phyloP scores from a whole-genome alignment of 306 rosid species.

The Trifolium dubium region DNA sequence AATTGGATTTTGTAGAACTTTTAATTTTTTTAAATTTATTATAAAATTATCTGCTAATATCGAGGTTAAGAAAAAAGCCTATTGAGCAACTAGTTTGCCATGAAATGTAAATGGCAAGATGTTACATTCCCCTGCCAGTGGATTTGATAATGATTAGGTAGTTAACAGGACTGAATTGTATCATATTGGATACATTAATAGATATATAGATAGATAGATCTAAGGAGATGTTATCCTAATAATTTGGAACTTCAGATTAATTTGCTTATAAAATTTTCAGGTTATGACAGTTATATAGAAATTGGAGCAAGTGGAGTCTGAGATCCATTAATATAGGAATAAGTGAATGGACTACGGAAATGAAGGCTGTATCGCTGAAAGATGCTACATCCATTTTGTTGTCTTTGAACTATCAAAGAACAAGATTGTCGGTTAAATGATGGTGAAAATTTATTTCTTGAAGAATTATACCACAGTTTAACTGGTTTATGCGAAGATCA shows the following conservation, averaged over 20 bases:
- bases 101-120: slow-evolving; percentile 27
- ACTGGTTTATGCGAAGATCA: slow-evolving; percentile 23
- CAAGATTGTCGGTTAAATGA: no score
- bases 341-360: slow-evolving; percentile 22
- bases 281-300: slow-evolving; percentile 33
- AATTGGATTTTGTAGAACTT: slow-evolving; percentile 18
- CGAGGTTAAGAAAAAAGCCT: slow-evolving; percentile 19
- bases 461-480: slow-evolving; percentile 32
- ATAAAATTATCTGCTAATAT: slow-evolving; percentile 6
- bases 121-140: slow-evolving; percentile 1
- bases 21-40: neutral
- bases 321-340: slow-evolving; percentile 18
- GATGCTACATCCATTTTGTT: slow-evolving; percentile 35
- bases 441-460: slow-evolving; percentile 30
- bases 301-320: slow-evolving; percentile 26
- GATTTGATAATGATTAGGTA: slow-evolving; percentile 7
- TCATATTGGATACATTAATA: neutral
- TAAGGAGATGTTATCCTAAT: neutral
- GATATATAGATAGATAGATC: neutral
- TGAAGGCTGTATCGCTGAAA: slow-evolving; percentile 19
- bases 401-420: slow-evolving; percentile 19
- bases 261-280: slow-evolving; percentile 15
- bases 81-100: slow-evolving; percentile 19
- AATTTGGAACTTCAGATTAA: slow-evolving; percentile 2
- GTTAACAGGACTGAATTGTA: slow-evolving; percentile 19